Conservation (phyloP, 2,329 filamentous ascomycete species). For the Arthrobotrys conoides region DNA sequence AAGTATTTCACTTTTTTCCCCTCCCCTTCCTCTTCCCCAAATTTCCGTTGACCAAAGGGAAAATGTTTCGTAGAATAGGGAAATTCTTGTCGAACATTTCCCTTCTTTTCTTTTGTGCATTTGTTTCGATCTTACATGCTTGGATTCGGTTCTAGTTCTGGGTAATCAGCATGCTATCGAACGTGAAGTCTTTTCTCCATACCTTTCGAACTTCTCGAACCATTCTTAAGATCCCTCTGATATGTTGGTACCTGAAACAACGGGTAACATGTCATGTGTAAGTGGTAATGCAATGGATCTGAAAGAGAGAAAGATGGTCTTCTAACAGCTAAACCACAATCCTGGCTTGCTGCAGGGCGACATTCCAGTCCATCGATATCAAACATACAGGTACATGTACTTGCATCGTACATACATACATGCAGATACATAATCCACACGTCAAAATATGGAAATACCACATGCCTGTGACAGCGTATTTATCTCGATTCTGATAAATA, state of each 20-base stretch:
- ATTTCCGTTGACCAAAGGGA: constrained; percentile 20
- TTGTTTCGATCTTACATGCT: not conserved
- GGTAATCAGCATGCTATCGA: constrained; percentile 16
- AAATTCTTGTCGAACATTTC: constrained; percentile 23
- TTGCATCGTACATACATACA: not conserved
- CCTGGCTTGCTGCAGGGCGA: constrained; percentile 15
- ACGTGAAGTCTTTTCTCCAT: constrained; percentile 12
- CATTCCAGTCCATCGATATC: constrained; percentile 15
- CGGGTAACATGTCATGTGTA: constrained; percentile 17
- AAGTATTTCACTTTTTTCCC: not conserved
- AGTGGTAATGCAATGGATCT: constrained; percentile 22
- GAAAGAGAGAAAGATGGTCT: not conserved
- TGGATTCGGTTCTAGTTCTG: not conserved
- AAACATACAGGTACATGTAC: not conserved
- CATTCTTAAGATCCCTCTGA: constrained; percentile 22
- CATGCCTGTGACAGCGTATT: constrained; percentile 19
- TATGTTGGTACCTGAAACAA: constrained; percentile 28
- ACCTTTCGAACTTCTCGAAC: constrained; percentile 29
- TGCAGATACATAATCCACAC: not conserved
- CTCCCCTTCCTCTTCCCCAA: constrained; percentile 1
- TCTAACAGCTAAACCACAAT: not conserved
- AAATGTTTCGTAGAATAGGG: constrained; percentile 15
- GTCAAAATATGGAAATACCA: constrained; percentile 12
- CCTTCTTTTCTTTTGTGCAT: too few species aligned
- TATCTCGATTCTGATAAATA: constrained; percentile 31